Percentiles rank a stretch among this genome's conserved stretches.
Conservation (phyloP, 1,139 yeast genomes). For the Yamadazyma taylorii region DNA sequence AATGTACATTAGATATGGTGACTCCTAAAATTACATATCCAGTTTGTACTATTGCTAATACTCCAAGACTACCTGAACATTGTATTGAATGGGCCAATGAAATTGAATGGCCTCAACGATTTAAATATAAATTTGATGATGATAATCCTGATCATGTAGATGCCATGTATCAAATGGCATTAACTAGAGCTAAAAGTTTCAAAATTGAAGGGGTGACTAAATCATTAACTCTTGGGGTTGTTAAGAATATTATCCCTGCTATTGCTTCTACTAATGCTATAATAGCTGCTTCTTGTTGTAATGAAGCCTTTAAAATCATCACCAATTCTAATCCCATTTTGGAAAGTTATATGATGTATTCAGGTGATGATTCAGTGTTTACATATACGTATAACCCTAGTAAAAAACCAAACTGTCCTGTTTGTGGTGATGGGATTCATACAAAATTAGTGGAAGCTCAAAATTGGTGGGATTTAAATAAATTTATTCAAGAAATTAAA, state of each 20-base stretch:
- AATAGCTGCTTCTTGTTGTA: constrained; percentile 88
- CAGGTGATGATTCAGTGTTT: constrained; percentile 77
- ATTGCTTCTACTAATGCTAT: constrained; percentile 94
- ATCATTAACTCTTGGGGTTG: constrained; percentile 77
- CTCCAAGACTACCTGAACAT: constrained; percentile 92
- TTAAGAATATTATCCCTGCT: constrained; percentile 90
- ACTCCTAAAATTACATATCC: constrained; percentile 77
- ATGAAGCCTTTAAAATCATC: constrained; percentile 78
- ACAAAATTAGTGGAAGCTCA: constrained; percentile 35
- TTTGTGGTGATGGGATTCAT: constrained; percentile 56
- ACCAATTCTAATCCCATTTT: constrained; percentile 68
- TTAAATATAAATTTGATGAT: constrained; percentile 56
- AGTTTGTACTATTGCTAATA: constrained; percentile 90
- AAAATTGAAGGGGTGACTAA: constrained; percentile 74
- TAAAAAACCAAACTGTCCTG: constrained; percentile 63
- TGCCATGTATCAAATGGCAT: constrained; percentile 61
- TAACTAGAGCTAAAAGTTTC: constrained; percentile 59
- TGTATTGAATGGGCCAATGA: constrained; percentile 91
- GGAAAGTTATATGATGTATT: constrained; percentile 83
- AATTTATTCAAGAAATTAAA: constrained; percentile 44
- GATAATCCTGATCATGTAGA: constrained; percentile 70
- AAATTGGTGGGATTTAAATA: constrained; percentile 45
- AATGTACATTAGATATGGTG: constrained; percentile 80
- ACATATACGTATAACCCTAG: constrained; percentile 70
- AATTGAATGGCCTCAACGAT: constrained; percentile 65